Percentiles rank a stretch among this genome's conserved stretches.
phyloP scores from a whole-genome alignment of 345 rosid species.

The Viola odorata region DNA sequence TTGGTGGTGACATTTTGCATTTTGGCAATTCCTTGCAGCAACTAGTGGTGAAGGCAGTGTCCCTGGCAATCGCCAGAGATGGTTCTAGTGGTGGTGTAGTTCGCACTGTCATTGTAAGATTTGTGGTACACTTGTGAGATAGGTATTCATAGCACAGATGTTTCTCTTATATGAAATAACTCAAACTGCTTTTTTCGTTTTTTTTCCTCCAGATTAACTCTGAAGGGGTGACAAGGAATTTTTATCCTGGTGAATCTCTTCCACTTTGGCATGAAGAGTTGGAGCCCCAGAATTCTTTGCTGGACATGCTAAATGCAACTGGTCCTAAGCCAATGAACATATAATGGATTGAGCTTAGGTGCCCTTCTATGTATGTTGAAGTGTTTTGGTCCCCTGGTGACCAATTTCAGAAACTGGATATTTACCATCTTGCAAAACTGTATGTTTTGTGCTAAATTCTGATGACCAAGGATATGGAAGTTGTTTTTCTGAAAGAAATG shows the following conservation, averaged over 20 bases:
- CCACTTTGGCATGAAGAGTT: slow-evolving; percentile 91
- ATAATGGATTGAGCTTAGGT: background rate
- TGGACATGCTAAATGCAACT: slow-evolving; percentile 55
- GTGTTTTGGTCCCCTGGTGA: too few species aligned
- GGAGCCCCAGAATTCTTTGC: slow-evolving; percentile 65
- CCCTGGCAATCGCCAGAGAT: slow-evolving; percentile 37
- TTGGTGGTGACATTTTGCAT: background rate
- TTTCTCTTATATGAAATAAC: too few species aligned
- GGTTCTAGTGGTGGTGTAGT: slow-evolving; percentile 99
- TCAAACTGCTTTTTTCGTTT: background rate
- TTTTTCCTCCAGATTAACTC: slow-evolving; percentile 53
- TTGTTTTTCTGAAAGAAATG: too few species aligned
- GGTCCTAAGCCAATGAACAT: slow-evolving; percentile 79
- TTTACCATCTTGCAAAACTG: too few species aligned
- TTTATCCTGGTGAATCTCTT: slow-evolving; percentile 79
- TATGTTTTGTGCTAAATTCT: too few species aligned
- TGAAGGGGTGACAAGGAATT: slow-evolving; percentile 83
- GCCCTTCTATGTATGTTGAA: too few species aligned
- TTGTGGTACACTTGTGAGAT: background rate
- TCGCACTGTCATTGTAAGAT: slow-evolving; percentile 87
- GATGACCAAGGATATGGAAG: background rate
- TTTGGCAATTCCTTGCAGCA: slow-evolving; percentile 41
- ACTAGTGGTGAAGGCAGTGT: slow-evolving; percentile 88
- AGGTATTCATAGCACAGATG: too few species aligned
- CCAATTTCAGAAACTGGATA: too few species aligned